phyloP scores from a whole-genome alignment of 1,139 yeast genomes.

The Blastobotrys niveus region DNA sequence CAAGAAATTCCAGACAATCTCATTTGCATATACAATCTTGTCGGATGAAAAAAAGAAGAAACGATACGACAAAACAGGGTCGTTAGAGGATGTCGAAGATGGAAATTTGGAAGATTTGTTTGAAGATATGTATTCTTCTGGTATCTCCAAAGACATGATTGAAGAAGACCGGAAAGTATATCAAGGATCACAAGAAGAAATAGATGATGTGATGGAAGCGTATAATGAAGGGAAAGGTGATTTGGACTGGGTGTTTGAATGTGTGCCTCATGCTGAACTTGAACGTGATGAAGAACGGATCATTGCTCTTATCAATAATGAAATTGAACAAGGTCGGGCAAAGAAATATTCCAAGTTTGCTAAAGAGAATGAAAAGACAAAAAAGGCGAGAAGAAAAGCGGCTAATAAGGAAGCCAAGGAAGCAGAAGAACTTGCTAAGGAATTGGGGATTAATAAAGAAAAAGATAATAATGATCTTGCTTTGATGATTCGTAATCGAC shows the following conservation, averaged over 20 bases:
- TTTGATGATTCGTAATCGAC: slow-evolving; percentile 25
- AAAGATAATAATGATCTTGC: slow-evolving; percentile 24
- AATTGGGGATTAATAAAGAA: slow-evolving; percentile 41
- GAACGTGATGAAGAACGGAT: slow-evolving; percentile 61
- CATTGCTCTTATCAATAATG: slow-evolving; percentile 44
- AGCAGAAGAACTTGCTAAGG: slow-evolving; percentile 55
- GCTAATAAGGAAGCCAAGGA: slow-evolving; percentile 59
- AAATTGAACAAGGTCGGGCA: slow-evolving; percentile 39
- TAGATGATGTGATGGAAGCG: slow-evolving; percentile 53
- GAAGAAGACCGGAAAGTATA: slow-evolving; percentile 63
- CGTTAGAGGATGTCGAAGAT: slow-evolving; percentile 47
- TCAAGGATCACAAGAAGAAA: slow-evolving; percentile 61
- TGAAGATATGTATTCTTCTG: slow-evolving; percentile 41
- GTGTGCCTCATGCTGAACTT: slow-evolving; percentile 69
- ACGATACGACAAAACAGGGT: slow-evolving; percentile 65
- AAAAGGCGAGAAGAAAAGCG: slow-evolving; percentile 49
- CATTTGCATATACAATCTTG: slow-evolving; percentile 68
- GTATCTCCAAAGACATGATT: slow-evolving; percentile 67
- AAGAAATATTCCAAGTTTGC: slow-evolving; percentile 44
- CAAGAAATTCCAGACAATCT: slow-evolving; percentile 58
- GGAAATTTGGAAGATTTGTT: slow-evolving; percentile 63
- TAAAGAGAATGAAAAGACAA: slow-evolving; percentile 47
- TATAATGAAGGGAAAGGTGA: slow-evolving; percentile 64
- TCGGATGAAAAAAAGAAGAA: slow-evolving; percentile 52
- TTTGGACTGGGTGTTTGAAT: slow-evolving; percentile 61